Base-by-base conservation (phyloP, 2,329 filamentous ascomycete genomes). In the Paraconiothyrium brasiliense region DNA sequence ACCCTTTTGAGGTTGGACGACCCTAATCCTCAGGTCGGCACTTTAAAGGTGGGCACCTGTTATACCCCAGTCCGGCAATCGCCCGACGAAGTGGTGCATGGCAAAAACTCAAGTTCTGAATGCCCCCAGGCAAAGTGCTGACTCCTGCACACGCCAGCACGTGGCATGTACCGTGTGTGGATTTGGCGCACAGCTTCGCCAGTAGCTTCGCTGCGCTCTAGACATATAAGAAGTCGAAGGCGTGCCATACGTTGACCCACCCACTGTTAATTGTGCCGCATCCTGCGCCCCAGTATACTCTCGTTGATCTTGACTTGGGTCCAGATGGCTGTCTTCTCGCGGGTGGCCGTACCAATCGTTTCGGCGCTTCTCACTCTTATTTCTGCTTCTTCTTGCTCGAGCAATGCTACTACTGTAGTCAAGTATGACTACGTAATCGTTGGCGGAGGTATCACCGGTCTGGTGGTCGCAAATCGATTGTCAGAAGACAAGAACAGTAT, bases 341-440 rank as follows among this genome's bases (percentile, higher is more conserved):
- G 71, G 59, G 62, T 74, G 52, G 70, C 69, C 54, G 63, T 67
- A 51, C 71, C 71, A 66, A 62, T 72, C 16, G 55, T 71, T 59
- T 61, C 67, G 63, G 58, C 69, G 22, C 59, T 71, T 35, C 27
- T 71, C n/a, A 16, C 49, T 39, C 14, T 24, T 5, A 27, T 34
- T 14, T 39, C n/a, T n/a, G 49, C 49, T 24, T 3, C 14, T 49
- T 37, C 4, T 7, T 37, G 43, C 54, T 11, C 32, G 16, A 4
- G n/a, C 11, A 44, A 44, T 20, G 14, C 11, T 44, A 44, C 41
- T 44, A 70, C 64, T 39, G 46, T 39, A 8, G 41, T 4, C n/a
- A 7, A 37, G 11, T 70, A 68, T 47, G 69, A 71, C 35, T 72
- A 67, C 37, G 47, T 73, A 14, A 57, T 73, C 22, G 63, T 72